Evolutionary conservation across 2,329 filamentous ascomycete genomes (phyloP), one percentile per base, ranked within the genome.

Genomic region (Apiospora pterosperma): DNA sequence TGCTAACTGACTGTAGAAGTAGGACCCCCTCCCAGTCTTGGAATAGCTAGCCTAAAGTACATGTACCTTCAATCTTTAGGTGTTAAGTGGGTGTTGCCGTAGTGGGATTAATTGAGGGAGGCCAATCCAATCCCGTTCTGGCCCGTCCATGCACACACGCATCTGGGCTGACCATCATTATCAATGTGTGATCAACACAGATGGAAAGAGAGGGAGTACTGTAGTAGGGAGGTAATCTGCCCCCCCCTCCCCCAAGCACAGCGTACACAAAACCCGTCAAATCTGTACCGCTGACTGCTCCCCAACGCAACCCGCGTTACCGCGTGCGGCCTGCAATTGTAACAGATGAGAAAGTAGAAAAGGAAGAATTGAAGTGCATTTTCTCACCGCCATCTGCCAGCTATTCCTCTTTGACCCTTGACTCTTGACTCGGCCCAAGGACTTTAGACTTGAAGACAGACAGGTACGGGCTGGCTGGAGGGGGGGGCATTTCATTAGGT

Each of bases 91-190:
- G 25, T 55, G 25, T n/a, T n/a, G n/a, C n/a, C n/a, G n/a, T n/a
- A n/a, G 25, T 55, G 48, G 48, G 48, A 55, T 55, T 55, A 55
- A 55, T 55, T 55, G 48, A 52, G 31, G 44, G 48, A 55, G 48
- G 48, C 48, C 48, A 55, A 55, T 55, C 48, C 48, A 55, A 55
- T 5, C 48, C 48, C 48, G 48, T 55, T 55, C 48, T 34, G 48
- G 48, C 25, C 48, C 48, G 48, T 55, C 48, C 48, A 55, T 55
- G 48, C 48, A 55, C 48, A 16, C 48, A 55, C 16, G 48, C 48
- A 55, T 34, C 48, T 55, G 48, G 48, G 48, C 48, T 28, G 28
- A 34, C 48, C 48, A 55, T 55, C 25, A 34, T 34, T 55, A 31
- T 55, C 48, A 34, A 28, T 7, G 48, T 55, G 48, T 55, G 48